Percentiles rank a stretch among this genome's conserved stretches.
phyloP scores from a whole-genome alignment of 2,329 filamentous ascomycete species.

The Xylariales sp. region DNA sequence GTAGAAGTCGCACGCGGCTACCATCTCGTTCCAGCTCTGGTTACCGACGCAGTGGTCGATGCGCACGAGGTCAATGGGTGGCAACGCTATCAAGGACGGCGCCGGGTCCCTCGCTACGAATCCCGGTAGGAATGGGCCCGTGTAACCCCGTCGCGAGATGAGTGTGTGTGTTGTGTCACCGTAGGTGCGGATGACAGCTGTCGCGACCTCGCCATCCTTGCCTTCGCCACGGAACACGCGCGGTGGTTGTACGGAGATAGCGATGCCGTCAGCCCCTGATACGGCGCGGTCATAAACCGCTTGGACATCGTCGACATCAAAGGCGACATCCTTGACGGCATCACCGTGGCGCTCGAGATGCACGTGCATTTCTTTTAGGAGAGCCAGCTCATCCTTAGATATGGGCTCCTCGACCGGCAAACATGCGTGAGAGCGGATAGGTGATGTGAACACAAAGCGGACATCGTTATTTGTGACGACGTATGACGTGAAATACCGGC shows the following conservation, averaged over 20 bases:
- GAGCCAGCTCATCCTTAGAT: slow-evolving; percentile 69
- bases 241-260: slow-evolving; percentile 70
- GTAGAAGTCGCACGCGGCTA: slow-evolving; percentile 76
- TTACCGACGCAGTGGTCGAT: slow-evolving; percentile 99
- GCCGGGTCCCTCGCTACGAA: slow-evolving; percentile 69
- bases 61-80: slow-evolving; percentile 73
- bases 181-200: slow-evolving; percentile 89
- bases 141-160: slow-evolving; percentile 77
- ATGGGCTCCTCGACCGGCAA: slow-evolving; percentile 71
- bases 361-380: slow-evolving; percentile 79
- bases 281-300: slow-evolving; percentile 83
- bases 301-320: slow-evolving; percentile 90
- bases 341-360: slow-evolving; percentile 92
- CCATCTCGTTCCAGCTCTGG: slow-evolving; percentile 94
- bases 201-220: slow-evolving; percentile 73
- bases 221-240: slow-evolving; percentile 62
- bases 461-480: slow-evolving; percentile 82
- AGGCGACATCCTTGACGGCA: slow-evolving; percentile 93
- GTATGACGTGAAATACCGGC: slow-evolving; percentile 82
- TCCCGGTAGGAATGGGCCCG: slow-evolving; percentile 83
- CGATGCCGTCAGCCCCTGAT: slow-evolving; percentile 63
- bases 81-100: slow-evolving; percentile 60
- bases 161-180: slow-evolving; percentile 96
- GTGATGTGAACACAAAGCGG: slow-evolving; percentile 86
- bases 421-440: slow-evolving; percentile 71